These are phyloP conservation scores for Blastobotrys niveus DNA, from an alignment of 1,139 yeast species.

Conservation along the genomic window DNA sequence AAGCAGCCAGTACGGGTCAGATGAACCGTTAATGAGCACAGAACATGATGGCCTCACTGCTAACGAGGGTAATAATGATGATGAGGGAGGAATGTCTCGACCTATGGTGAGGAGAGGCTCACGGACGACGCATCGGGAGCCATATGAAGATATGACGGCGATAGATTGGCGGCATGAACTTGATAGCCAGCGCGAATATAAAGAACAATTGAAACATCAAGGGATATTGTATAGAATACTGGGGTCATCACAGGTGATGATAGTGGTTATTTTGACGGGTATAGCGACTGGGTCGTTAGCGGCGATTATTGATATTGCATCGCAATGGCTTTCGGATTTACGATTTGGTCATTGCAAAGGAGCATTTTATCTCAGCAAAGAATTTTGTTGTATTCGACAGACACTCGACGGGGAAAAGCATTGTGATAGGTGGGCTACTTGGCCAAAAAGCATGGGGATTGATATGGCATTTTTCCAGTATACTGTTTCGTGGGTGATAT, in stretches of 20 bases:
- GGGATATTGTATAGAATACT: conserved; percentile 17
- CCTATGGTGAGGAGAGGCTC: background rate
- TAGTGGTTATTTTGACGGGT: conserved; percentile 52
- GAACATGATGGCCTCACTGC: too few relatives aligned
- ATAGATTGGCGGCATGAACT: conserved; percentile 44
- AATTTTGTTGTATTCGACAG: conserved; percentile 35
- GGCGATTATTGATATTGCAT: conserved; percentile 51
- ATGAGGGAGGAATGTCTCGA: background rate
- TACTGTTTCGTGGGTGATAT: conserved; percentile 36
- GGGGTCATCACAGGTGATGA: conserved; percentile 42
- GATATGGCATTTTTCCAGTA: conserved; percentile 29
- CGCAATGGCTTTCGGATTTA: conserved; percentile 60
- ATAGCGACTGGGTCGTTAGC: conserved; percentile 55
- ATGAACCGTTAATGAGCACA: background rate
- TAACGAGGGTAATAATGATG: too few relatives aligned
- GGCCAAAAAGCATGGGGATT: conserved; percentile 34
- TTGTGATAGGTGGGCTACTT: conserved; percentile 40
- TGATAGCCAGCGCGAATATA: conserved; percentile 26
- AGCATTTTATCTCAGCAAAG: conserved; percentile 36
- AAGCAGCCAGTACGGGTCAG: background rate
- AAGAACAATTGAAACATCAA: conserved; percentile 17
- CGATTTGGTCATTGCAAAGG: conserved; percentile 45
- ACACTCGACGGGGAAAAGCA: conserved; percentile 31
- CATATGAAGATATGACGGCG: conserved; percentile 34
- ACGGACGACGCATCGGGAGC: conserved; percentile 7